A percentile compares a stretch with the other conserved stretches of the same genome.
Evolutionary conservation across 768 basidiomycete genomes (phyloP).

Genomic region (Trametes sanguinea): DNA sequence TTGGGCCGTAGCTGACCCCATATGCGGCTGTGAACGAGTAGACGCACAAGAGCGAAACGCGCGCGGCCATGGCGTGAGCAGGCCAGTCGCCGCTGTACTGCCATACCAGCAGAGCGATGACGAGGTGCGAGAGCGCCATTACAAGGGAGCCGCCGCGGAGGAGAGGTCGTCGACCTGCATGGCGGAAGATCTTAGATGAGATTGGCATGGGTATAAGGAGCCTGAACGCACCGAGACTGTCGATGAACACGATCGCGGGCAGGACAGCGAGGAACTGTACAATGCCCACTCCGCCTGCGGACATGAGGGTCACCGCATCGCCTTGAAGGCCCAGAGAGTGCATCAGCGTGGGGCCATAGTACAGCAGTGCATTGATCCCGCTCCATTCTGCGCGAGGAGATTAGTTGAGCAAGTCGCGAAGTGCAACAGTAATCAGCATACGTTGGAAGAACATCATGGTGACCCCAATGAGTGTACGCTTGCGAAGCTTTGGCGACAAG

Average conservation of each 20-base stretch:
- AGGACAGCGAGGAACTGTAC: conserved; percentile 76
- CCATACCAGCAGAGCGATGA: conserved; percentile 64
- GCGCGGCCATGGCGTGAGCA: conserved; percentile 57
- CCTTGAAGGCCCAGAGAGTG: conserved; percentile 62
- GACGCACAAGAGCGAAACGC: conserved; percentile 70
- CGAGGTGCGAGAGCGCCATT: conserved; percentile 67
- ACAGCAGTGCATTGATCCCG: conserved; percentile 82
- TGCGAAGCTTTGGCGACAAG: conserved; percentile 53
- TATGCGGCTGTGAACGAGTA: conserved; percentile 79
- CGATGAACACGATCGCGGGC: conserved; percentile 72
- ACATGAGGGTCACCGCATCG: conserved; percentile 60
- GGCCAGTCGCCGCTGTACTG: conserved; percentile 59
- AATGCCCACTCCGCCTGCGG: conserved; percentile 77
- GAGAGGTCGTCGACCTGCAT: conserved; percentile 62
- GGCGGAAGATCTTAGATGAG: background rate
- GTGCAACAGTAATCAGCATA: conserved; percentile 35
- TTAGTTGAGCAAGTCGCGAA: background rate
- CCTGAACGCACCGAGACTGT: conserved; percentile 49
- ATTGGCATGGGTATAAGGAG: background rate
- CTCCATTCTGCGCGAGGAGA: conserved; percentile 68
- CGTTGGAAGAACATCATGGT: conserved; percentile 85
- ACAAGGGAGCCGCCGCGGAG: conserved; percentile 61
- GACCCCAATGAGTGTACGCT: conserved; percentile 68
- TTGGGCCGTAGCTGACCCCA: conserved; percentile 75
- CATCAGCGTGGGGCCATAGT: conserved; percentile 78